Evolutionary conservation across 2,329 filamentous ascomycete species (phyloP), one percentile per base, ranked within the genome.

Genomic region (Botrytis cinerea): DNA sequence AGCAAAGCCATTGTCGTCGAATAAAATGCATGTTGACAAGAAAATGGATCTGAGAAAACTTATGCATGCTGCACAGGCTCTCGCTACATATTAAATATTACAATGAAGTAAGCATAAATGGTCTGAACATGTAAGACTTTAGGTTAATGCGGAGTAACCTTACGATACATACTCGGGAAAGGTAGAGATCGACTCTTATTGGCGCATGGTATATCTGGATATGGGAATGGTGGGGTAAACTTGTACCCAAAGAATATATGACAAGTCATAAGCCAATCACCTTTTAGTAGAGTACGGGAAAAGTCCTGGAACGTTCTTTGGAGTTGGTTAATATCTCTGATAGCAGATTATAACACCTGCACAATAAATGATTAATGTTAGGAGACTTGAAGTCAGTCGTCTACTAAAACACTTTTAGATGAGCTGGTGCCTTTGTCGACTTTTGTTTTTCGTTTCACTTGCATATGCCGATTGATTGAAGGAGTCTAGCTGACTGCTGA

Each of bases 71-170:
- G 14, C 62, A 8, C 7, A 14, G 32, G 12, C 32, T 51, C 14
- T 38, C 4, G 2, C 22, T n/a, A n/a, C 22, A 2, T 38, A 9
- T 25, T 51, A n/a, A 67, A 28, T 28, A 67, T 12, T 38, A 25
- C 7, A 67, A 18, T 7, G 20, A 66, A 38, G 63, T 62, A 40
- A 43, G 38, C 25, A 40, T 5, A n/a, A 14, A 43, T 3, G 7
- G 43, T 62, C 12, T 43, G 35, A 18, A 43, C 12, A 51, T 67
- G 64, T 54, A 40, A 67, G 64, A 67, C 20, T 67, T 54, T 54
- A 51, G 64, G 46, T 12, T 28, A 14, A 67, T 51, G 32, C 32
- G 25, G 32, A 67, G 22, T 51, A 40, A 67, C 46, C 14, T 67
- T 54, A 25, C 46, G 32, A 28, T 28, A 38, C 22, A 28, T 28